Evolutionary conservation across 148 eudicot genomes (phyloP), one percentile per base, ranked within the genome.

Genomic region (Talinum fruticosum): DNA sequence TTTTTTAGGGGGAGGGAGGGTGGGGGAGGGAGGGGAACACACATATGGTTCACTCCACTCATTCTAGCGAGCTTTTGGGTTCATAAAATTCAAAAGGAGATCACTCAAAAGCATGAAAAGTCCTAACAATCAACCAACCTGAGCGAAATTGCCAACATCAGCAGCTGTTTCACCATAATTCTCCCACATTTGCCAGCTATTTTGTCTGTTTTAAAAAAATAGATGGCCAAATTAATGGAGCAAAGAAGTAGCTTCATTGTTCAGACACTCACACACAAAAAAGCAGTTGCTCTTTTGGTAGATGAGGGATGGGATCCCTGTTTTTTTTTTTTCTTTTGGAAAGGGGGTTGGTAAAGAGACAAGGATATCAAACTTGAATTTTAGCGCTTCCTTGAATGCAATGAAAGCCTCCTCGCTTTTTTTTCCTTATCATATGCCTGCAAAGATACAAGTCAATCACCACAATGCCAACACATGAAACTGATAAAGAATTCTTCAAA

Each of bases 161-260:
- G 90, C 97, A 29, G 99, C 92, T 61, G 93, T 91, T 65, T 85
- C 88, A 76, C 98, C 90, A 80, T 76, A 96, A 74, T 91, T 96
- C 80, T 93, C 97, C 99, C 99, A 96, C 92, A 93, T 81, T 79
- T 93, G 97, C 99, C 99, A 96, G 87, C 90, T 96, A 68, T 89
- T 85, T 78, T 97, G 84, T 86, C 97, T 94, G 93, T 78, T n/a
- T n/a, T 49, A 47, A 37, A 32, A 37, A 28, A 75, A 28, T 49
- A 34, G 73, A 14, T 59, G 83, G 26, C 62, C 33, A 75, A 15
- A 37, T 45, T 53, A 53, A 53, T 30, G 41, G 29, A 53, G 8
- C 36, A 72, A 3, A 15, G 26, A 62, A 62, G 66, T 26, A 62
- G 12, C 66, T n/a, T n/a, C n/a, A n/a, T n/a, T n/a, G n/a, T n/a